Conservation (phyloP, 768 basidiomycete species). For the Pluteus cervinus region DNA sequence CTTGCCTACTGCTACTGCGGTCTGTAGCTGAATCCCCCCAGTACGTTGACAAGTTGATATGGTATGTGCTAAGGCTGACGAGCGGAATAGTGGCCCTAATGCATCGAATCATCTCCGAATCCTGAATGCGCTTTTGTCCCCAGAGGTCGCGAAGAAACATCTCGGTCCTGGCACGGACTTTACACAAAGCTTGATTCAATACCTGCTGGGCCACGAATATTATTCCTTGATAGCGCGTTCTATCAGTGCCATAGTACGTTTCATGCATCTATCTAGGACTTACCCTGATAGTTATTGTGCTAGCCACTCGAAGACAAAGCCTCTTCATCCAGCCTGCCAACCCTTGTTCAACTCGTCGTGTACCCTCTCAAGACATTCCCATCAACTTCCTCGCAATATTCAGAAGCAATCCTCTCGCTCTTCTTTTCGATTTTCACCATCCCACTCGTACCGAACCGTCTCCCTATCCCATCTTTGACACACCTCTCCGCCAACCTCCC, state of each 20-base stretch:
- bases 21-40: conserved; percentile 42
- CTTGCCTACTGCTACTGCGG: conserved; percentile 41
- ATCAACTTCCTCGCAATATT: conserved; percentile 16
- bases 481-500: conserved; percentile 64
- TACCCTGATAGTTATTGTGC: conserved; percentile 3
- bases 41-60: conserved; percentile 31
- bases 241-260: conserved; percentile 46
- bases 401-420: conserved; percentile 32
- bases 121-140: conserved; percentile 41
- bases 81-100: conserved; percentile 46
- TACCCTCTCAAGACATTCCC: conserved; percentile 29
- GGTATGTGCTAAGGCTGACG: no score
- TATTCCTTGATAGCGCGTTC: conserved; percentile 37
- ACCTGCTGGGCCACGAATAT: conserved; percentile 41
- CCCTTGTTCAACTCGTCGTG: conserved; percentile 40
- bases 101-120: conserved; percentile 44
- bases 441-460: conserved; percentile 72
- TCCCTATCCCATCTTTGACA: conserved; percentile 57
- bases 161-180: conserved; percentile 27
- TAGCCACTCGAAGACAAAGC: conserved; percentile 58
- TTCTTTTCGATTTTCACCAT: conserved; percentile 59
- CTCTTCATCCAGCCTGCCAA: conserved; percentile 42
- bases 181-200: conserved; percentile 29
- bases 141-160: conserved; percentile 12
- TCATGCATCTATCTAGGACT: not conserved